phyloP scores from a whole-genome alignment of 2,329 filamentous ascomycete species.

The Monosporascus sp. region DNA sequence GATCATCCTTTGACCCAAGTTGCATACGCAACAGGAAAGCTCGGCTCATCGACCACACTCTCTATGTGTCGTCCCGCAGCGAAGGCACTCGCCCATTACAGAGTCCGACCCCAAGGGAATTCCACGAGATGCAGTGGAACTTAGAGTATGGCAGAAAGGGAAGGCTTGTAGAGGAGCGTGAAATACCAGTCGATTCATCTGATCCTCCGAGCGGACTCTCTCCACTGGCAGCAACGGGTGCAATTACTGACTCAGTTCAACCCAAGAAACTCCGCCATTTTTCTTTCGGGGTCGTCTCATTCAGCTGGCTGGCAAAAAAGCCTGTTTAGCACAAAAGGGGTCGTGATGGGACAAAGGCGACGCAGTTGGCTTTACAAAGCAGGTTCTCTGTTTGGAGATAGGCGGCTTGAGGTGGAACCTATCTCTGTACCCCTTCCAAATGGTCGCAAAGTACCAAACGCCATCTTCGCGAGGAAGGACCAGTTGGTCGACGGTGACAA shows the following conservation, averaged over 20 bases:
- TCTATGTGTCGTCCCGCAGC: constrained; percentile 34
- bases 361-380: constrained; percentile 24
- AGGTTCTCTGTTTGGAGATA: constrained; percentile 12
- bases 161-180: constrained; percentile 30
- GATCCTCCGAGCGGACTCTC: constrained; percentile 13
- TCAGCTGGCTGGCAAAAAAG: constrained; percentile 17
- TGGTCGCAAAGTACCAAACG: constrained; percentile 36
- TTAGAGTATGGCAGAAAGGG: constrained; percentile 22
- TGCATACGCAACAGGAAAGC: constrained; percentile 34
- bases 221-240: constrained; percentile 13
- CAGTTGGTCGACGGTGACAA: constrained; percentile 28
- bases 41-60: constrained; percentile 39
- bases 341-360: constrained; percentile 18
- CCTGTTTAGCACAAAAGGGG: constrained; percentile 13
- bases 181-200: constrained; percentile 16
- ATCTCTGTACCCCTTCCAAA: constrained; percentile 25
- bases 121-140: constrained; percentile 38
- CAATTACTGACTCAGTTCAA: constrained; percentile 9
- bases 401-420: constrained; percentile 3
- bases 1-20: constrained; percentile 22
- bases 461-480: constrained; percentile 40
- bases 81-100: constrained; percentile 33
- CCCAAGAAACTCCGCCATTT: constrained; percentile 15
- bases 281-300: constrained; percentile 14
- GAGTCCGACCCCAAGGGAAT: constrained; percentile 32